A percentile compares a stretch with the other conserved stretches of the same genome.
Evolutionary conservation across 805 yeast species (phyloP).

Genomic region (Wickerhamomyces kurtzmanii): DNA sequence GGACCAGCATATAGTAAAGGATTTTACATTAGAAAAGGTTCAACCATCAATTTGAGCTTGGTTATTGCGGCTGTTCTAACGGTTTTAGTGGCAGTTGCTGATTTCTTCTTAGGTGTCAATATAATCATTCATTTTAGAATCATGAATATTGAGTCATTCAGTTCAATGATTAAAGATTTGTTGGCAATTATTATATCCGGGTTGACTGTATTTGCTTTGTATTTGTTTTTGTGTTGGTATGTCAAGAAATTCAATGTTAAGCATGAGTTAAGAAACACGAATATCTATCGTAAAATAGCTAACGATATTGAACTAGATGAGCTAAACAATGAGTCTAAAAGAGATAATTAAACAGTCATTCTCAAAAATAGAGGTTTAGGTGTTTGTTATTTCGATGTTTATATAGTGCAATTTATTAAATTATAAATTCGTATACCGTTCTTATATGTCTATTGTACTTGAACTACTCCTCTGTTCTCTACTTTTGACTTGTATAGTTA

Average conservation of each 20-base stretch:
- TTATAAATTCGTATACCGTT: no score
- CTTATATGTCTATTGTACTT: no score
- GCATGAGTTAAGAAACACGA: slow-evolving; percentile 8
- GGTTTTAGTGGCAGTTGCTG: slow-evolving; percentile 16
- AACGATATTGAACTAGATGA: slow-evolving; percentile 14
- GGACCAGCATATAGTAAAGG: slow-evolving; percentile 18
- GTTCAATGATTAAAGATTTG: slow-evolving; percentile 10
- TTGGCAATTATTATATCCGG: slow-evolving; percentile 7
- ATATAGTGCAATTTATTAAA: no score
- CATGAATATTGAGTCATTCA: slow-evolving; percentile 11
- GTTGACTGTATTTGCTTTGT: slow-evolving; percentile 11
- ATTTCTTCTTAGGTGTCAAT: slow-evolving; percentile 23
- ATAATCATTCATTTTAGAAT: slow-evolving; percentile 24
- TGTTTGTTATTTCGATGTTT: no score
- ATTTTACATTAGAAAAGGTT: slow-evolving; percentile 9
- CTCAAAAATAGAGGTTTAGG: no score
- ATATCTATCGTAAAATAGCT: slow-evolving; percentile 12
- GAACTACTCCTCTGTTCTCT: no score
- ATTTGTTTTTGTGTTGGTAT: slow-evolving; percentile 11
- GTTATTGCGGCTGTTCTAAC: slow-evolving; percentile 15
- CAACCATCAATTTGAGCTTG: slow-evolving; percentile 13
- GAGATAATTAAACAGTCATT: no score
- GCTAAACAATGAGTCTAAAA: no score
- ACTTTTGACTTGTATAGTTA: no score
- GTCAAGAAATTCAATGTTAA: slow-evolving; percentile 10